Evolutionary conservation across 2,329 filamentous ascomycete species (phyloP).

Genomic region (Calonectria pauciramosa): DNA sequence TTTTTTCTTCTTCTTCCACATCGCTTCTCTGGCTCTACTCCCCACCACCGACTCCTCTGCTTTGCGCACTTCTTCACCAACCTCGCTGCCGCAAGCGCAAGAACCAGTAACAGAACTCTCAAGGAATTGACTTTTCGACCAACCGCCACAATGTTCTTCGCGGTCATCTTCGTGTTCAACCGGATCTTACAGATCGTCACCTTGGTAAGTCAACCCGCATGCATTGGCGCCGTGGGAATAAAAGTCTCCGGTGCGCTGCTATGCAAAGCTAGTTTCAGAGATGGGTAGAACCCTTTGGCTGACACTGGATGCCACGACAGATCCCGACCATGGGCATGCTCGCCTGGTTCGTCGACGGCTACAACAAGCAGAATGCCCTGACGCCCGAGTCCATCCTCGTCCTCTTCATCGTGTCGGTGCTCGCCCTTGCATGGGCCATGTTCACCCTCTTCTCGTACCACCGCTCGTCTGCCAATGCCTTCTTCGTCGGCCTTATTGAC

Average conservation of each 20-base stretch:
- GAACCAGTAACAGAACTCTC: not conserved
- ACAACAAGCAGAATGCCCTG: slow-evolving; percentile 67
- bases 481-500: slow-evolving; percentile 73
- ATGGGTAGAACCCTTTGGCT: not conserved
- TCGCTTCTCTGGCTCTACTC: not conserved
- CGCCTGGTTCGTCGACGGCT: slow-evolving; percentile 75
- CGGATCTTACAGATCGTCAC: slow-evolving; percentile 74
- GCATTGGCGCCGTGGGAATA: not conserved
- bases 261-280: not conserved
- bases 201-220: slow-evolving; percentile 61
- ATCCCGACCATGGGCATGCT: slow-evolving; percentile 77
- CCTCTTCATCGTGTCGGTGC: slow-evolving; percentile 76
- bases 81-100: not conserved
- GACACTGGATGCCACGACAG: slow-evolving; percentile 50
- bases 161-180: slow-evolving; percentile 73
- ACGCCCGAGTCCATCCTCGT: slow-evolving; percentile 75
- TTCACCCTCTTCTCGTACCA: slow-evolving; percentile 77
- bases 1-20: not conserved
- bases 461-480: slow-evolving; percentile 71
- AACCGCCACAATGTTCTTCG: slow-evolving; percentile 69
- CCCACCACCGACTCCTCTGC: not conserved
- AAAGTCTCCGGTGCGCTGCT: not conserved
- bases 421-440: slow-evolving; percentile 74
- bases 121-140: slow-evolving; percentile 5
- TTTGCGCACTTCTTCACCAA: not conserved